Evolutionary conservation across 176 grass and related monocot species (phyloP).

Genomic region (Cymbopogon citratus): DNA sequence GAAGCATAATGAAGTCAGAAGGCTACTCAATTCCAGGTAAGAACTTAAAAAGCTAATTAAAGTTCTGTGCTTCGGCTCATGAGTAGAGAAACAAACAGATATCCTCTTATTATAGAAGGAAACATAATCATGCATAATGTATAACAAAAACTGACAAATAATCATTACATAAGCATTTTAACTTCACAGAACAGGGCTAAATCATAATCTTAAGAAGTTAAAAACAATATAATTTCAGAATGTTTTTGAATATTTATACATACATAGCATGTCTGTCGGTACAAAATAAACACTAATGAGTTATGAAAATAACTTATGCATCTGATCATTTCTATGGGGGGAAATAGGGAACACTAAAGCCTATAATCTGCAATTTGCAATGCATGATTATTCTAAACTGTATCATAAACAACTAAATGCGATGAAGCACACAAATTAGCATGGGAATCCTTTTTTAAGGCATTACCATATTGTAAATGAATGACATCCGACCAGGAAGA

Average conservation of each 20-base stretch:
- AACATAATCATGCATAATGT: not conserved
- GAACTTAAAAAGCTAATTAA: not conserved
- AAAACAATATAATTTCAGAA: not conserved
- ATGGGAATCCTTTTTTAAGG: not conserved
- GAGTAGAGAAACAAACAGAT: not conserved
- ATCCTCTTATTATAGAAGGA: not conserved
- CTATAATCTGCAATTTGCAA: not conserved
- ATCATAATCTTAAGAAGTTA: not conserved
- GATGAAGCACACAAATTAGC: conserved; percentile 26
- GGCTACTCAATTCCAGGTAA: not conserved
- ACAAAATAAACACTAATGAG: not conserved
- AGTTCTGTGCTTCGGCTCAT: not conserved
- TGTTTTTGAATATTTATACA: not conserved
- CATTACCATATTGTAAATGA: conserved; percentile 92
- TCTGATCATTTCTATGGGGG: not conserved
- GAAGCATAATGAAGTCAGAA: not conserved
- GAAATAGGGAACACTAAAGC: not conserved
- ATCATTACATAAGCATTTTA: not conserved
- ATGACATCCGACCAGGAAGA: conserved; percentile 95
- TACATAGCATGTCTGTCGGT: not conserved
- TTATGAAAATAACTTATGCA: conserved; percentile 10
- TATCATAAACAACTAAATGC: not conserved
- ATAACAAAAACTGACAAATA: conserved; percentile 2
- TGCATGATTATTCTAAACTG: not conserved
- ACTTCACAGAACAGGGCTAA: not conserved